Percentiles rank a stretch among this genome's conserved stretches.
phyloP scores from a whole-genome alignment of 306 rosid species.

The Begonia peltatifolia region DNA sequence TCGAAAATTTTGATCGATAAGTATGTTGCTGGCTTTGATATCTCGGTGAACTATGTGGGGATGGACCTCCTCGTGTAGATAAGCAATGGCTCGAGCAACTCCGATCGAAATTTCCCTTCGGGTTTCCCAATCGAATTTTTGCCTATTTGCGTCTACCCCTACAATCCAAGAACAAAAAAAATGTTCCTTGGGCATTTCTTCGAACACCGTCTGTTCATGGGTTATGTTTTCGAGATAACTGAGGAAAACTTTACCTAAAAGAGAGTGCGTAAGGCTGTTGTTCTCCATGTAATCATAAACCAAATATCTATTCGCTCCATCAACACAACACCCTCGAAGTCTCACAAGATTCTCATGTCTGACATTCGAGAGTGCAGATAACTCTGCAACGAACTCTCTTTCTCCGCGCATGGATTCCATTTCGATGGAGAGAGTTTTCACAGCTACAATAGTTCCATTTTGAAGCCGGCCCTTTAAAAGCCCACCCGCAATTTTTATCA shows the following conservation, averaged over 20 bases:
- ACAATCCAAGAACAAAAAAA: background rate
- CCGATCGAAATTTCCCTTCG: constrained; percentile 50
- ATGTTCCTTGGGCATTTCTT: no score
- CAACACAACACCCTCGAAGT: constrained; percentile 72
- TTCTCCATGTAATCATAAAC: constrained; percentile 88
- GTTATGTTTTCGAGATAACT: background rate
- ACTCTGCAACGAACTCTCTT: constrained; percentile 65
- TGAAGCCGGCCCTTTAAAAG: constrained; percentile 50
- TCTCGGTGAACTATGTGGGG: constrained; percentile 84
- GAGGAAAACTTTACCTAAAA: constrained; percentile 29
- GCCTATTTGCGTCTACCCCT: constrained; percentile 52
- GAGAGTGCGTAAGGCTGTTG: constrained; percentile 52
- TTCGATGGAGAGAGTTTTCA: constrained; percentile 67
- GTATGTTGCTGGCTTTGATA: constrained; percentile 77
- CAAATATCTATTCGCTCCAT: constrained; percentile 55
- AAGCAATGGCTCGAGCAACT: constrained; percentile 57
- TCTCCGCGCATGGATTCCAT: constrained; percentile 81
- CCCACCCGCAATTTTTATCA: constrained; percentile 14
- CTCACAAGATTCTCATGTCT: constrained; percentile 63
- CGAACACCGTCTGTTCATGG: no score
- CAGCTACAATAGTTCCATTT: constrained; percentile 54
- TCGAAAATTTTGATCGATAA: constrained; percentile 45
- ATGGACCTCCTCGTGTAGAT: constrained; percentile 61
- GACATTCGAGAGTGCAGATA: constrained; percentile 54
- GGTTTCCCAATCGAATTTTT: constrained; percentile 48